Evolutionary conservation across 75 land plant species (phyloP).

Genomic region (Pinus albicaulis): DNA sequence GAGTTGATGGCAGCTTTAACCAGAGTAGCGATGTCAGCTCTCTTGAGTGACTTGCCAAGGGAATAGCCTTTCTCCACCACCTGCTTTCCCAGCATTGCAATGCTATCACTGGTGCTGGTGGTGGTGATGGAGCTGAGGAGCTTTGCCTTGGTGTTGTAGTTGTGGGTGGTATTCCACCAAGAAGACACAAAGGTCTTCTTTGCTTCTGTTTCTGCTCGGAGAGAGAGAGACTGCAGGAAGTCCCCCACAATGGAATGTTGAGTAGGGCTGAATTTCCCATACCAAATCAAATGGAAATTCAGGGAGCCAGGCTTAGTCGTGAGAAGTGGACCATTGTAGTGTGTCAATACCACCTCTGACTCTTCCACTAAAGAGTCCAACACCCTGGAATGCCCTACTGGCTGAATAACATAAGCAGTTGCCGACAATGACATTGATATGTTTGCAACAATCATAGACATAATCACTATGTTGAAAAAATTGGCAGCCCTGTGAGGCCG

Average conservation of each 20-base stretch:
- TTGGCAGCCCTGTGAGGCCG: too few relatives aligned
- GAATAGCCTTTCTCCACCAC: background rate
- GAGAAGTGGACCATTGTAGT: slow-evolving; percentile 64
- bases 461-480: too few relatives aligned
- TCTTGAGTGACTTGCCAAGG: background rate
- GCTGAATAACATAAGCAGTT: background rate
- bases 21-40: background rate
- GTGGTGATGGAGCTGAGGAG: background rate
- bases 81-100: slow-evolving; percentile 1
- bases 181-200: slow-evolving; percentile 8
- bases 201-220: slow-evolving; percentile 16
- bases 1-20: too few relatives aligned
- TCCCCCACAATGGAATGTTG: slow-evolving; percentile 57
- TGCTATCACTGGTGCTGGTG: background rate
- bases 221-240: slow-evolving; percentile 59
- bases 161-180: slow-evolving; percentile 9
- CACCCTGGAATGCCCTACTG: slow-evolving; percentile 1
- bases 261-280: slow-evolving; percentile 59
- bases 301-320: slow-evolving; percentile 35
- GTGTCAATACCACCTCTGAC: slow-evolving; percentile 43
- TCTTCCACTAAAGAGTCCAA: slow-evolving; percentile 24
- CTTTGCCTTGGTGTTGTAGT: background rate
- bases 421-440: too few relatives aligned
- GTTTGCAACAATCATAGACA: too few relatives aligned
- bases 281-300: slow-evolving; percentile 58